These are phyloP conservation scores for Kwoniella newhampshirensis DNA, from an alignment of 768 basidiomycete genomes.

Conservation along the genomic window DNA sequence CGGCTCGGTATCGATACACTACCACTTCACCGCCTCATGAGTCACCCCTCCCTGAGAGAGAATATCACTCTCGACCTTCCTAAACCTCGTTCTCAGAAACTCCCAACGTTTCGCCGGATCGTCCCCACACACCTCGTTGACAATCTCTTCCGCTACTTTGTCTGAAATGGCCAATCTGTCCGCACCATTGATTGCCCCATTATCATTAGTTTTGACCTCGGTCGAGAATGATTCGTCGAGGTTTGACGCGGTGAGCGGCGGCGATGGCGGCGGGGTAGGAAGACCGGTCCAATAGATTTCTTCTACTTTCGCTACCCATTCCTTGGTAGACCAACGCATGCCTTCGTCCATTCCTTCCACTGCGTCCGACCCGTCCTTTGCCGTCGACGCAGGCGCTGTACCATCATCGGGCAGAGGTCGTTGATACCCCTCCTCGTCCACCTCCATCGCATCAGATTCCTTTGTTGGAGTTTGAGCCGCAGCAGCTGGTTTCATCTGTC, in stretches of 20 bases:
- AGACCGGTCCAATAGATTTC: slow-evolving; percentile 70
- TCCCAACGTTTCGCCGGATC: slow-evolving; percentile 57
- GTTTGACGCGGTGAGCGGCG: slow-evolving; percentile 26
- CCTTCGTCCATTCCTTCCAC: slow-evolving; percentile 53
- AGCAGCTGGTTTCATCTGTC: slow-evolving; percentile 61
- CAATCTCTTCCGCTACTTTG: slow-evolving; percentile 54
- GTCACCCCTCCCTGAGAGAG: slow-evolving; percentile 37
- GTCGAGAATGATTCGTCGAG: neutral
- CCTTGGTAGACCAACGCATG: slow-evolving; percentile 76
- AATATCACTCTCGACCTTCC: slow-evolving; percentile 81
- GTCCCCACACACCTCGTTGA: slow-evolving; percentile 58
- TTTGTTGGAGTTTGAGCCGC: neutral
- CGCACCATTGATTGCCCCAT: neutral
- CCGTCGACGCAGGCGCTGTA: slow-evolving; percentile 48
- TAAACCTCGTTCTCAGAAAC: slow-evolving; percentile 74
- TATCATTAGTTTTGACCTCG: neutral
- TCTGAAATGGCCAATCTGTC: slow-evolving; percentile 49
- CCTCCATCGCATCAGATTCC: slow-evolving; percentile 29
- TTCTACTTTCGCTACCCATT: slow-evolving; percentile 80
- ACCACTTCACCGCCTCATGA: slow-evolving; percentile 47
- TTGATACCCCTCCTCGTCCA: slow-evolving; percentile 67
- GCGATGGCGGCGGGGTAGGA: slow-evolving; percentile 59
- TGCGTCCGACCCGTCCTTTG: slow-evolving; percentile 20
- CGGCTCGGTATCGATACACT: neutral
- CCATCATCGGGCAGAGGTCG: slow-evolving; percentile 66